Percentiles rank a stretch among this genome's conserved stretches.
Evolutionary conservation across 305 asterid species (phyloP).

Genomic region (Plantago lanceolata): DNA sequence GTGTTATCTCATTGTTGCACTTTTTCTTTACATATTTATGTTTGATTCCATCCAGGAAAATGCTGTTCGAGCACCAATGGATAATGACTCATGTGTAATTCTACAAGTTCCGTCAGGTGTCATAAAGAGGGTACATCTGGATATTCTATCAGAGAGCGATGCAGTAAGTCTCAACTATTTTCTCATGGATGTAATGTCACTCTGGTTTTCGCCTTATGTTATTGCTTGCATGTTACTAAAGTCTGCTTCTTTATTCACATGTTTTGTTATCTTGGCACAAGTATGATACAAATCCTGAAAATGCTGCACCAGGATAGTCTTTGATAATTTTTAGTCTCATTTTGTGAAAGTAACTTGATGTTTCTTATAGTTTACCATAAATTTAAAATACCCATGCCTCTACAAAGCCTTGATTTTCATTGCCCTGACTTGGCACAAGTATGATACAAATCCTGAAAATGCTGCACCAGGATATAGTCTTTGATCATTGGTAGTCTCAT

Average conservation of each 20-base stretch:
- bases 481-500: too few species aligned
- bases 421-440: neutral
- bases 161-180: conserved; percentile 48
- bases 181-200: neutral
- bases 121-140: conserved; percentile 48
- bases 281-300: too few species aligned
- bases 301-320: too few species aligned
- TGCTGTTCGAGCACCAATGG: conserved; percentile 39
- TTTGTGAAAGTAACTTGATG: too few species aligned
- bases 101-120: conserved; percentile 50
- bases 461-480: too few species aligned
- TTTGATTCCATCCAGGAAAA: conserved; percentile 25
- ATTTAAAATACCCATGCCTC: too few species aligned
- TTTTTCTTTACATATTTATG: conserved; percentile 1
- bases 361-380: too few species aligned
- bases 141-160: conserved; percentile 56
- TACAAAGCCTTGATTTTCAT: too few species aligned
- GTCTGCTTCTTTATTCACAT: neutral
- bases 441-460: too few species aligned
- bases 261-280: neutral
- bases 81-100: conserved; percentile 36
- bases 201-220: neutral
- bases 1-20: neutral
- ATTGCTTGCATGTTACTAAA: neutral
- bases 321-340: too few species aligned